Evolutionary conservation across 495 filamentous ascomycete species (phyloP).

Genomic region (Penicillium angulare): DNA sequence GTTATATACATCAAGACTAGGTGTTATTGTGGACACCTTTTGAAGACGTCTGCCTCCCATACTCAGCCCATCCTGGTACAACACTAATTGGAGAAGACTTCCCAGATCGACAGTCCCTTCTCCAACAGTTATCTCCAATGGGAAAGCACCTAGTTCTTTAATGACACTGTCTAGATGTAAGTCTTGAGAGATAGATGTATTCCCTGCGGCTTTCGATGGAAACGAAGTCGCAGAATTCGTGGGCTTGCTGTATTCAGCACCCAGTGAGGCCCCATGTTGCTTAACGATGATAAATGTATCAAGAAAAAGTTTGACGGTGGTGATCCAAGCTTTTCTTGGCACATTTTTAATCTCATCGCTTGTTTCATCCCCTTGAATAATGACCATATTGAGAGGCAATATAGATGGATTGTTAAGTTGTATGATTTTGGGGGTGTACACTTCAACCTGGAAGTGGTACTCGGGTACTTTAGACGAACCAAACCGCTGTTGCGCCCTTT

Average conservation of each 20-base stretch:
- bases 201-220: neutral
- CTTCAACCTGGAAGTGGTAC: neutral
- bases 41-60: neutral
- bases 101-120: neutral
- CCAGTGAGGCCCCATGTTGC: neutral
- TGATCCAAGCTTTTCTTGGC: neutral
- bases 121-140: neutral
- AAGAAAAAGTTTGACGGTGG: neutral
- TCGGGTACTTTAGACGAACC: neutral
- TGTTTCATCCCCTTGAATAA: neutral
- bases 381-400: neutral
- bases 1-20: slow-evolving; percentile 1
- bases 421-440: neutral
- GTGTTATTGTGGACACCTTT: neutral
- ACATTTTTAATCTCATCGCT: neutral
- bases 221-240: neutral
- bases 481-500: neutral
- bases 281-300: neutral
- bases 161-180: neutral
- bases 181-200: neutral
- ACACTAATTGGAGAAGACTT: neutral
- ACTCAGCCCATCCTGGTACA: neutral
- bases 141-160: neutral
- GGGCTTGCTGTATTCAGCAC: neutral
- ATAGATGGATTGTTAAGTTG: neutral